Evolutionary conservation across 495 filamentous ascomycete genomes (phyloP).

Genomic region (Aspergillus sclerotioniger): DNA sequence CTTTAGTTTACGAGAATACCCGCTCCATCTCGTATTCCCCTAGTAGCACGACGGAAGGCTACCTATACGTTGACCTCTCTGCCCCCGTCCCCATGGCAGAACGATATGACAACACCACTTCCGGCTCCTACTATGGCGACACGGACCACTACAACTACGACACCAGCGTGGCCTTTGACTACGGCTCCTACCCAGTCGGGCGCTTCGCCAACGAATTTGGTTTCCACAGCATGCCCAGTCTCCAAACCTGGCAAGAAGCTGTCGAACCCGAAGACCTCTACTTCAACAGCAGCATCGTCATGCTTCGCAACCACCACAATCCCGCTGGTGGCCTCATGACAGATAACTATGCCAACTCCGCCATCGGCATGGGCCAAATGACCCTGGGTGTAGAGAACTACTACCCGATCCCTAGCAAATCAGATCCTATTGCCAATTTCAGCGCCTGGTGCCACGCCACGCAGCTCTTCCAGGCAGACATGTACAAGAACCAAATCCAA

Average conservation of each 20-base stretch:
- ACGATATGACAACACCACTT: constrained; percentile 57
- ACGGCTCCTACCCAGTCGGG: constrained; percentile 55
- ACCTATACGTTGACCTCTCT: constrained; percentile 55
- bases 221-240: constrained; percentile 64
- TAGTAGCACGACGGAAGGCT: constrained; percentile 66
- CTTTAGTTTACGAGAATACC: constrained; percentile 61
- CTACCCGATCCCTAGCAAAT: constrained; percentile 61
- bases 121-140: constrained; percentile 61
- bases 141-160: constrained; percentile 72
- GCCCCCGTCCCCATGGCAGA: constrained; percentile 57
- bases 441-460: constrained; percentile 67
- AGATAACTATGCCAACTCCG: constrained; percentile 36
- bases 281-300: constrained; percentile 60
- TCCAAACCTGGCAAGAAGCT: constrained; percentile 60
- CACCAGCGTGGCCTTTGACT: constrained; percentile 54
- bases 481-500: constrained; percentile 62
- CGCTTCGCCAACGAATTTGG: constrained; percentile 70
- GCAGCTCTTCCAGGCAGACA: constrained; percentile 67
- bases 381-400: constrained; percentile 57
- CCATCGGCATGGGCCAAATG: constrained; percentile 60
- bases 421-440: constrained; percentile 60
- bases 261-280: constrained; percentile 48
- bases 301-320: constrained; percentile 66
- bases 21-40: constrained; percentile 67
- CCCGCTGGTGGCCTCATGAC: constrained; percentile 48